Conservation (phyloP, 2,329 filamentous ascomycete genomes). For the Alternaria sp. region DNA sequence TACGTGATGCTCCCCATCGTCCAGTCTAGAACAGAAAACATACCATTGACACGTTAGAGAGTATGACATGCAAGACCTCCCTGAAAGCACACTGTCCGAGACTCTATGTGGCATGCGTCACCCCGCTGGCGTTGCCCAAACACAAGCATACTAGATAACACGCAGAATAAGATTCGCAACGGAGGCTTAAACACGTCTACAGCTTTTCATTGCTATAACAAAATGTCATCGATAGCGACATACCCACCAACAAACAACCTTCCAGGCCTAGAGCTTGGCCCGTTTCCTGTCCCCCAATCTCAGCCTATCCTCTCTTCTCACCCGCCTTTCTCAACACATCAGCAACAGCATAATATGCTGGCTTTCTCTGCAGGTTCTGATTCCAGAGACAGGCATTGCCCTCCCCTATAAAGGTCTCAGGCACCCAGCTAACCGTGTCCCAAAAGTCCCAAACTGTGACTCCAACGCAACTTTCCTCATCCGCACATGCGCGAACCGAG, state of each 20-base stretch:
- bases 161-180: no score
- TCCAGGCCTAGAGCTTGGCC: background rate
- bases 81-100: background rate
- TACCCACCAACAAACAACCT: background rate
- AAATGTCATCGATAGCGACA: background rate
- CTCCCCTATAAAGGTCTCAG: constrained; percentile 46
- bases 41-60: background rate
- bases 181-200: background rate
- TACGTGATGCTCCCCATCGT: background rate
- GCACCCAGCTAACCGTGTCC: constrained; percentile 53
- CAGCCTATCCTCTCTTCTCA: background rate
- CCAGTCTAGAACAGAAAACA: background rate
- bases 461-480: constrained; percentile 49
- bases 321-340: constrained; percentile 32
- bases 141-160: background rate
- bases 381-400: constrained; percentile 47
- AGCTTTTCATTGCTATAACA: background rate
- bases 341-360: constrained; percentile 46
- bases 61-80: background rate
- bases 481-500: constrained; percentile 48
- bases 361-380: constrained; percentile 40
- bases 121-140: background rate
- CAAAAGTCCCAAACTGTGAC: constrained; percentile 55
- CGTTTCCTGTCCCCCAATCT: background rate
- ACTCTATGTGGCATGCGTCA: background rate